Base-by-base conservation (phyloP, 2,329 filamentous ascomycete genomes). In the Scytalidium sp. region DNA sequence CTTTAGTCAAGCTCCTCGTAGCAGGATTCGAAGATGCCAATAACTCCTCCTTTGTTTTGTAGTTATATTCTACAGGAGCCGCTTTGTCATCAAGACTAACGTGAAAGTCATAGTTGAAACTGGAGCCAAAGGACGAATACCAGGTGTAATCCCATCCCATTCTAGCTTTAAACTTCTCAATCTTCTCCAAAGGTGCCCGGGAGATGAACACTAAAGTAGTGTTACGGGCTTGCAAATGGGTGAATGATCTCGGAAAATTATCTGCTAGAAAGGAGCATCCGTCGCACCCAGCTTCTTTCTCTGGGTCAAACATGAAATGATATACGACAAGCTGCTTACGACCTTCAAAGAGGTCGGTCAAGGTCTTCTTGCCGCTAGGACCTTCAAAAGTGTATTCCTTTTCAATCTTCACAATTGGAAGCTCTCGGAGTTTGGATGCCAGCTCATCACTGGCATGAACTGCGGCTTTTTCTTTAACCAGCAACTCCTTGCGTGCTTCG, bases 231-330 rank as follows among this genome's bases (percentile, higher is more conserved):
- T 60, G 56, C n/a, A 74, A 55, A 51, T 74, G 70, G 25, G 60
- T 54, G 2, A 71, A 60, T 8, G 40, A 32, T 21, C 66, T 60
- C 0, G 72, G 70, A 15, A 75, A 57, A 41, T 67, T 62, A 29
- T 75, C 71, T 29, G 62, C 65, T 15, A 67, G 54, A 42, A 72
- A 66, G 7, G 64, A 64, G 56, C 70, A 75, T 4, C 68, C 70
- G 15, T 58, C 51, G 50, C 72, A 75, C 21, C 64, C 72, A 5
- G 56, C 50, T 2, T 67, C 60, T 2, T 64, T 56, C 3, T 60
- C 54, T 2, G 70, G 68, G 0, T 54, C 59, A 49, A 74, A 71
- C 73, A 75, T 76, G 64, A 74, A 75, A 58, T 75, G 72, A 55
- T 74, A 74, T 29, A 76, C 51, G 41, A 72, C 63, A 50, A 74